Evolutionary conservation across 1,284 basidiomycete species (phyloP), one percentile per base, ranked within the genome.

Genomic region (Ceratobasidium sp.): DNA sequence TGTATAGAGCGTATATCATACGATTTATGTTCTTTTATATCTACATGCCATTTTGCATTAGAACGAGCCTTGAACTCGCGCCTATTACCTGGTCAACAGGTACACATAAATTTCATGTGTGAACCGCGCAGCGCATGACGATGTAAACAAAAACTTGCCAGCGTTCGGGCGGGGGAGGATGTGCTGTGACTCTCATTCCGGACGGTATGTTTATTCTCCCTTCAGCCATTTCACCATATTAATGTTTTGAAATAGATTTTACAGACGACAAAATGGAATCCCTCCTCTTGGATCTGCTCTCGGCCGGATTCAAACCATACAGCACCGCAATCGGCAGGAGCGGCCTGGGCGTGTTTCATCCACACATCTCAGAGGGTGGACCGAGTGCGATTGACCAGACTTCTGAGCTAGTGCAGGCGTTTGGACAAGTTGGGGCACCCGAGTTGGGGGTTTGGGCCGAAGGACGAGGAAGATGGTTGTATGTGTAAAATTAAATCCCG

Each of bases 151-250:
- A n/a, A n/a, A n/a, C n/a, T n/a, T n/a, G n/a, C n/a, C n/a, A n/a
- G n/a, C n/a, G n/a, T n/a, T n/a, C 98, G 2, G 98, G 98, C n/a
- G 98, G 98, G 35, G 98, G 98, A 20, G 98, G 98, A 20, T 99
- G 98, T 82, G 94, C 97, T 1, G 96, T 99, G 35, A 99, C 97
- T 5, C 89, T 99, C 42, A 88, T 99, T 67, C 97, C 97, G 66
- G 96, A 98, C 85, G 89, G 95, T 85, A 71, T 80, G 84, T 80
- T 63, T 33, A 33, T 47, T 64, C 33, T 20, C 11, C 11, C 23
- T 61, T 76, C 39, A 54, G 76, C 78, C 67, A 54, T 54, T 63
- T 39, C 39, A 42, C 42, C 33, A 60, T 28, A 31, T 47, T 77
- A 42, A 66, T 20, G 47, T n/a, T 10, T 47, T 71, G 17, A 65